Conservation (phyloP, 768 basidiomycete species). For the Suillus clintonianus region DNA sequence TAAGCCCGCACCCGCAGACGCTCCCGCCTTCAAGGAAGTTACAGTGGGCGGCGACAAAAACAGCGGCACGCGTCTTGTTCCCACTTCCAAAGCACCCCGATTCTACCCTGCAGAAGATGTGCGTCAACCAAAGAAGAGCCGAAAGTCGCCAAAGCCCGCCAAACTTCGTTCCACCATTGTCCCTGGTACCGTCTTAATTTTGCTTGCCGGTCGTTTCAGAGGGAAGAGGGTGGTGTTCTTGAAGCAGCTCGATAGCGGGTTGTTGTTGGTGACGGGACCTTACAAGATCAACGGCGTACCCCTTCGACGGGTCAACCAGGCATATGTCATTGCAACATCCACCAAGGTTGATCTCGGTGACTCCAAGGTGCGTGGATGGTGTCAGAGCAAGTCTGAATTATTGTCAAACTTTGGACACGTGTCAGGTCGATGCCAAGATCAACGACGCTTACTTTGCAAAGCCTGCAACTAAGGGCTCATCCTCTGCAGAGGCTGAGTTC, state of each 20-base stretch:
- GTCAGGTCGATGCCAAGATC: slow-evolving; percentile 83
- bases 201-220: slow-evolving; percentile 96
- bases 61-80: slow-evolving; percentile 84
- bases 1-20: slow-evolving; percentile 59
- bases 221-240: slow-evolving; percentile 98
- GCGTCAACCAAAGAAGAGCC: slow-evolving; percentile 85
- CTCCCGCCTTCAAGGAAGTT: slow-evolving; percentile 71
- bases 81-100: slow-evolving; percentile 80
- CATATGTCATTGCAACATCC: slow-evolving; percentile 97
- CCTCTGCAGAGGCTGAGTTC: slow-evolving; percentile 95
- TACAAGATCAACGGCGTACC: slow-evolving; percentile 99
- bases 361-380: slow-evolving; percentile 58
- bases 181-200: slow-evolving; percentile 92
- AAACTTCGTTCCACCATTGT: slow-evolving; percentile 85
- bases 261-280: slow-evolving; percentile 95
- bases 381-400: not conserved
- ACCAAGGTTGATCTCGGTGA: slow-evolving; percentile 84
- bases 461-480: slow-evolving; percentile 62
- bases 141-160: slow-evolving; percentile 81
- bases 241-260: slow-evolving; percentile 90
- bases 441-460: slow-evolving; percentile 95
- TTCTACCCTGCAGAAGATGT: slow-evolving; percentile 98
- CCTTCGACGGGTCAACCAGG: slow-evolving; percentile 96
- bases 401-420: slow-evolving; percentile 4
- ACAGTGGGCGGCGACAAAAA: slow-evolving; percentile 89